Conservation (phyloP, 306 rosid genomes). For the Oxytropis ochrocephala region DNA sequence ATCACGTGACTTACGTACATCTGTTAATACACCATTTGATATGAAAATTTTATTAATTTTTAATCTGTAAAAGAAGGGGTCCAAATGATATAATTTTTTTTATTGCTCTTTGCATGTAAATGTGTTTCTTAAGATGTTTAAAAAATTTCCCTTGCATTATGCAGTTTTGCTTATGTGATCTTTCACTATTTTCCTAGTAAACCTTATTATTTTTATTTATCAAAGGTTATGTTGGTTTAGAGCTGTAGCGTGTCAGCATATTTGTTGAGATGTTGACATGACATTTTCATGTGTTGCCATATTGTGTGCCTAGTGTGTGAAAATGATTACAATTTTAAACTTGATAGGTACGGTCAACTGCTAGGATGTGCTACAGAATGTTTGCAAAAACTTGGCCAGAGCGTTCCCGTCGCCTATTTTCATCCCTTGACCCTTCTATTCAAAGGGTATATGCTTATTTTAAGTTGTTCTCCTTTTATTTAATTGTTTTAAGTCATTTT, state of each 20-base stretch:
- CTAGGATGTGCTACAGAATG: conserved; percentile 97
- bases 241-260: neutral
- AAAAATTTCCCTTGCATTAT: neutral
- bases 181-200: neutral
- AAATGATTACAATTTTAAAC: conserved; percentile 24
- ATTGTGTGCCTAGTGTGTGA: neutral
- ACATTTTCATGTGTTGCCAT: neutral
- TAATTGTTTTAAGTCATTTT: conserved; percentile 11
- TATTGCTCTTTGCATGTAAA: conserved; percentile 1
- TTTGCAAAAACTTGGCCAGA: conserved; percentile 99
- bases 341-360: conserved; percentile 88
- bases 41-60: neutral
- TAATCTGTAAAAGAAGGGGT: neutral
- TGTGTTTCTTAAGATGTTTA: neutral
- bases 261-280: conserved; percentile 4
- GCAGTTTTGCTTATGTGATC: neutral
- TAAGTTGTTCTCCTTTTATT: conserved; percentile 23
- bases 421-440: conserved; percentile 83
- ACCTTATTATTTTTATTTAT: neutral
- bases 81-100: conserved; percentile 4
- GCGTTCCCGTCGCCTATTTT: conserved; percentile 78
- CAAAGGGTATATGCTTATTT: conserved; percentile 67
- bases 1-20: neutral
- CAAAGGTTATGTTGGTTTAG: conserved; percentile 2
- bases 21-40: conserved; percentile 5